phyloP scores from a whole-genome alignment of 345 rosid species.

The Moringa oleifera region DNA sequence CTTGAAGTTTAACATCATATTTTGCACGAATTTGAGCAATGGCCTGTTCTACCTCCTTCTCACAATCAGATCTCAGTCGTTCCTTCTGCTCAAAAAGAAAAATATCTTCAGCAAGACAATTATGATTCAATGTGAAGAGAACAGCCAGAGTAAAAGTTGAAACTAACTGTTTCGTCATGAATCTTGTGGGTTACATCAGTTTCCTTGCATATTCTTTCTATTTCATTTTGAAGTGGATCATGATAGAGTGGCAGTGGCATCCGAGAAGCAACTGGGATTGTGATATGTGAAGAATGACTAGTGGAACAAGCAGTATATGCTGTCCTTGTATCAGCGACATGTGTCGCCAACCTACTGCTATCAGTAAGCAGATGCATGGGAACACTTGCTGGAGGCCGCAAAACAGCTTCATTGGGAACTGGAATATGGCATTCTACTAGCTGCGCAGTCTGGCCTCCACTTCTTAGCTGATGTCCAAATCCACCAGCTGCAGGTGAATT shows the following conservation, averaged over 20 bases:
- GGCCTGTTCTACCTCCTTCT: slow-evolving; percentile 48
- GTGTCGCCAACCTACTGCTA: slow-evolving; percentile 7
- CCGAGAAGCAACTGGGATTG: slow-evolving; percentile 14
- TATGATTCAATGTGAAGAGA: not conserved
- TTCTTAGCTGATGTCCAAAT: slow-evolving; percentile 15
- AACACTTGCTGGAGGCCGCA: slow-evolving; percentile 4
- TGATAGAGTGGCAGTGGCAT: slow-evolving; percentile 16
- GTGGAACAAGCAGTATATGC: slow-evolving; percentile 11
- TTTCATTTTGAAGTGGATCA: slow-evolving; percentile 60
- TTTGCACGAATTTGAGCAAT: slow-evolving; percentile 41
- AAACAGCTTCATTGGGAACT: slow-evolving; percentile 13
- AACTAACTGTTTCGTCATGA: slow-evolving; percentile 38
- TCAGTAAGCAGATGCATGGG: slow-evolving; percentile 8
- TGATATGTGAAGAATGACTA: slow-evolving; percentile 23
- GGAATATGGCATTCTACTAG: slow-evolving; percentile 13
- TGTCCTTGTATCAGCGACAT: slow-evolving; percentile 15
- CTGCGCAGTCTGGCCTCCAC: slow-evolving; percentile 10
- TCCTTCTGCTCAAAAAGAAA: slow-evolving; percentile 40
- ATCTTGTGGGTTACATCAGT: slow-evolving; percentile 24
- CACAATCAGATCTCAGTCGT: slow-evolving; percentile 37
- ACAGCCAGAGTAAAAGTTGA: slow-evolving; percentile 12
- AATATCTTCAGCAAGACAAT: not conserved
- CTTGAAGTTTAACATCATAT: slow-evolving; percentile 36
- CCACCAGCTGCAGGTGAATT: slow-evolving; percentile 19
- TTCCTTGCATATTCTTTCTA: slow-evolving; percentile 40